Conservation (phyloP, 768 basidiomycete genomes). For the Naganishia kalamii region DNA sequence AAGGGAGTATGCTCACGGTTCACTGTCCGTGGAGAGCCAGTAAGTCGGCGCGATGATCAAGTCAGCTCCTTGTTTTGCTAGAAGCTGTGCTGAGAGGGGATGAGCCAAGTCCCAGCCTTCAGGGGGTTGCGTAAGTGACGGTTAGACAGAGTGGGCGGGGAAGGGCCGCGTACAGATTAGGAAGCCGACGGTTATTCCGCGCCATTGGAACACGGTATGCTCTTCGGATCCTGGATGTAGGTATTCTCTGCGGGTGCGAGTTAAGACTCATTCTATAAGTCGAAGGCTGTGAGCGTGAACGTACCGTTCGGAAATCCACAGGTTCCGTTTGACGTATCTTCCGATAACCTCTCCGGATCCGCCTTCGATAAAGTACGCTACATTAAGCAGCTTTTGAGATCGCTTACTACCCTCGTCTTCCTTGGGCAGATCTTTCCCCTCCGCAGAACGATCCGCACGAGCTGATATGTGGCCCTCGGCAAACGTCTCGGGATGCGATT, state of each 20-base stretch:
- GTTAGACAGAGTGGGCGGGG: not conserved
- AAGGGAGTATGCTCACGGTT: conserved; percentile 32
- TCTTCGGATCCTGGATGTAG: conserved; percentile 32
- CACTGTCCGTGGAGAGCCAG: conserved; percentile 38
- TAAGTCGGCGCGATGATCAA: conserved; percentile 40
- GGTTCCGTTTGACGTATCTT: conserved; percentile 36
- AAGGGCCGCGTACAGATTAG: conserved; percentile 32
- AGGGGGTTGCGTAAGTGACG: not conserved
- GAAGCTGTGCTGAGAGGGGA: conserved; percentile 30
- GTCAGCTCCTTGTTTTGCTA: conserved; percentile 37
- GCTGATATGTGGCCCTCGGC: not conserved
- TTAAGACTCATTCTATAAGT: not conserved
- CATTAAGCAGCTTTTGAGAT: conserved; percentile 26
- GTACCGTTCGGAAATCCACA: conserved; percentile 43
- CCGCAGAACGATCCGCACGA: not conserved
- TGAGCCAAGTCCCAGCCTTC: conserved; percentile 43
- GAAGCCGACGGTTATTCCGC: conserved; percentile 36
- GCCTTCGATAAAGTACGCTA: conserved; percentile 37
- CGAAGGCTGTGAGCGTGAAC: not conserved
- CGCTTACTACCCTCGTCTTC: not conserved
- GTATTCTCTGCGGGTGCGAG: conserved; percentile 29
- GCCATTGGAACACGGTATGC: conserved; percentile 33
- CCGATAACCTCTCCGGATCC: conserved; percentile 29
- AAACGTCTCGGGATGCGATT: not conserved
- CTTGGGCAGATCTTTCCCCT: conserved; percentile 22